phyloP scores from a whole-genome alignment of 2,329 filamentous ascomycete species.

The Diaporthe citrichinensis region DNA sequence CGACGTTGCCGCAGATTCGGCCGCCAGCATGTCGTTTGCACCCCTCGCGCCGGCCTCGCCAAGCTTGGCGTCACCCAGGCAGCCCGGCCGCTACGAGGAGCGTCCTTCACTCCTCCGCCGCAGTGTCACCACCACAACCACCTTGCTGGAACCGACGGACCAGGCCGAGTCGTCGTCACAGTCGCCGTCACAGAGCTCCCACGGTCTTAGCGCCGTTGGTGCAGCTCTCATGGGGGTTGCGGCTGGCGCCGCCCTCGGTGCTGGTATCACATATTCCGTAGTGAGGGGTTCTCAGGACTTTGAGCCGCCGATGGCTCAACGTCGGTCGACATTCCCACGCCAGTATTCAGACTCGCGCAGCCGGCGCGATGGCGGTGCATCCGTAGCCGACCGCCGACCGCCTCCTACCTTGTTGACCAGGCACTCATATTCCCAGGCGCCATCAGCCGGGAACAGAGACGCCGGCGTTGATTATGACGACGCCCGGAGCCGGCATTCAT shows the following conservation, averaged over 20 bases:
- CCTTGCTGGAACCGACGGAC: slow-evolving; percentile 44
- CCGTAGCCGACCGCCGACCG: slow-evolving; percentile 50
- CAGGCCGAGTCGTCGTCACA: slow-evolving; percentile 30
- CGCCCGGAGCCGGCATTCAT: slow-evolving; percentile 56
- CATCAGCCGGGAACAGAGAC: slow-evolving; percentile 47
- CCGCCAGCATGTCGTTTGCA: slow-evolving; percentile 44
- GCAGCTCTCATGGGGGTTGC: slow-evolving; percentile 77
- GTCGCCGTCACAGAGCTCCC: slow-evolving; percentile 54
- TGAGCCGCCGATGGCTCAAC: slow-evolving; percentile 56
- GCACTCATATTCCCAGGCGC: slow-evolving; percentile 52
- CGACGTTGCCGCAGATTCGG: slow-evolving; percentile 53
- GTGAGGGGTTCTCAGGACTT: slow-evolving; percentile 66
- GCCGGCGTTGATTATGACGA: slow-evolving; percentile 58
- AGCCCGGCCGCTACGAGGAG: slow-evolving; percentile 44
- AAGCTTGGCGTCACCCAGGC: slow-evolving; percentile 31
- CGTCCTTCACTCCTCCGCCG: slow-evolving; percentile 50
- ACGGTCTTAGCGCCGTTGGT: slow-evolving; percentile 69
- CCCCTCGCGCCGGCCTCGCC: slow-evolving; percentile 43
- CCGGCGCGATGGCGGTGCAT: slow-evolving; percentile 52
- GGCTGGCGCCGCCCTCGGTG: slow-evolving; percentile 78
- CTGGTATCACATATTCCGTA: slow-evolving; percentile 78
- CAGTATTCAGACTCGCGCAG: slow-evolving; percentile 51
- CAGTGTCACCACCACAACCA: slow-evolving; percentile 51
- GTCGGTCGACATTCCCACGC: slow-evolving; percentile 63
- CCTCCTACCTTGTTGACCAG: slow-evolving; percentile 46